Base-by-base conservation (phyloP, 352 stramenopile species). In the Plasmopara viticola region DNA sequence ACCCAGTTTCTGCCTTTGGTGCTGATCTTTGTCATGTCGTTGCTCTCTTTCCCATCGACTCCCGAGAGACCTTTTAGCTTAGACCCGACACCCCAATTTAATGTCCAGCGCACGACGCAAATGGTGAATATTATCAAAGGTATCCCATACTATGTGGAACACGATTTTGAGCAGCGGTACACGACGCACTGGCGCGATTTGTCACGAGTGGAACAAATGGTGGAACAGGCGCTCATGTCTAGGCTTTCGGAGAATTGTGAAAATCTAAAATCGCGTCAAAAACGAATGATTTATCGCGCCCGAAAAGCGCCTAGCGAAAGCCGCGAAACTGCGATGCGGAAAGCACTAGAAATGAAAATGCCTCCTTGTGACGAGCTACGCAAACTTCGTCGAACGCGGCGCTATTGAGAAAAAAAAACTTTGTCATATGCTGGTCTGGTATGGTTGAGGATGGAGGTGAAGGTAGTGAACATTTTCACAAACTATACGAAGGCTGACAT, bases 81-180 rank as follows among this genome's bases (percentile, higher is more conserved):
- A 59, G 74, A 88, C 47, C 76, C 80, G 29, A 91, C 78, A 25
- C 54, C 58, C 40, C 78, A 93, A 56, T 88, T 84, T 56, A 84
- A 85, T 39, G 70, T 93, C 30, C 64, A 85, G 60, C 84, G 82
- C 20, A 51, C 61, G 25, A 92, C 82, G 42, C 76, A 87, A 59
- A 92, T 92, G 80, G 68, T 67, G 34, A 89, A 84, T 60, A 81
- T 94, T 41, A 66, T 74, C 15, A 91, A 90, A 51, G 82, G 81
- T 46, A 94, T 94, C 38, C 82, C 82, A 48, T 94, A 94, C 71
- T 94, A 91, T 50, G 84, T 94, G 40, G 82, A 89, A 44, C 67
- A 64, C 39, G 79, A 91, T 60, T 94, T 94, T 69, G 80, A 93
- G 20, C 78, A 84, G 53, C 87, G 83, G 62, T 93, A 93, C 65